Evolutionary conservation across 2,329 filamentous ascomycete species (phyloP), one percentile per base, ranked within the genome.

Genomic region (Fusarium irregulare): DNA sequence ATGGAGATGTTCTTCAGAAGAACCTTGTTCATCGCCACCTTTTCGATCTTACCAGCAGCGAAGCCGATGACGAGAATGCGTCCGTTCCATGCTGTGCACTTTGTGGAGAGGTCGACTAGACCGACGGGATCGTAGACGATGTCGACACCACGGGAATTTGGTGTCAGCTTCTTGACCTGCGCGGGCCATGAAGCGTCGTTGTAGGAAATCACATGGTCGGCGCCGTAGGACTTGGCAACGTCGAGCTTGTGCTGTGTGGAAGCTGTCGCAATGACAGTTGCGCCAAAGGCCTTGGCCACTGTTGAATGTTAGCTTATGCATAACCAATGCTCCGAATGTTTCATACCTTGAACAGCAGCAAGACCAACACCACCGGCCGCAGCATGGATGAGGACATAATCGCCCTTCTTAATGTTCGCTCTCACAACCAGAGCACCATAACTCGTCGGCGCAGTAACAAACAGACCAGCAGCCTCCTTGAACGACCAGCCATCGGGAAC

Each of bases 121-220:
- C 95, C 95, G 2, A 98, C 95, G 14, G 95, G 94, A 79, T 98
- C 95, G 82, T 93, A 98, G 23, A 98, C 94, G 54, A 98, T 93
- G 80, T 98, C 94, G 20, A 97, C 94, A 13, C 94, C 89, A 46
- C 83, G 80, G 2, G 87, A 87, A 67, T 89, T 88, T 0, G 92
- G 93, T 7, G 92, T 95, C 62, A 98, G 80, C 72, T 88, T 89
- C 83, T 92, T 92, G 49, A 98, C 93, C 65, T 89, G 80, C 4
- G 85, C 83, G n/a, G 88, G 86, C 85, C 91, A 91, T 57, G 85
- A 82, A 4, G 84, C 77, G 67, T 91, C 85, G 20, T 85, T 85
- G 80, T 98, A 98, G 79, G 95, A 89, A 63, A 98, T 80, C 4
- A 88, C 88, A 78, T 95, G 89, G 80, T 98, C 94, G 4, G 95